phyloP scores from a whole-genome alignment of 495 filamentous ascomycete species.

The Darksidea phi region DNA sequence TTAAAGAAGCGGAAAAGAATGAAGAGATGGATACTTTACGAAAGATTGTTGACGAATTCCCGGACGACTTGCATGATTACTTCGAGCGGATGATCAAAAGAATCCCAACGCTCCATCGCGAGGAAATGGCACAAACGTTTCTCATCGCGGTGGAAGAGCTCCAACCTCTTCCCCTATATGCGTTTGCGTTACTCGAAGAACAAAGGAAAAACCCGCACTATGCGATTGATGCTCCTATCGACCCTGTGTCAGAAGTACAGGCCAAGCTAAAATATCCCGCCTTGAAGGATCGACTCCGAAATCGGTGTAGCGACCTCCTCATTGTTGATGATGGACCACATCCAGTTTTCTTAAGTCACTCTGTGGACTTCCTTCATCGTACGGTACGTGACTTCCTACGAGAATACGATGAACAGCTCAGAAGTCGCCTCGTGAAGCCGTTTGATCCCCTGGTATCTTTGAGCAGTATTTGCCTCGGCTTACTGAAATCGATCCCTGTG shows the following conservation, averaged over 20 bases:
- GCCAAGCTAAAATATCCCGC: background rate
- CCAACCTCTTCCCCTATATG: background rate
- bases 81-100: background rate
- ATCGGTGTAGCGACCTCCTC: constrained; percentile 6
- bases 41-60: constrained; percentile 4
- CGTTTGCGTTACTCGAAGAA: constrained; percentile 1
- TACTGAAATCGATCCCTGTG: too few relatives aligned
- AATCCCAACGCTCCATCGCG: background rate
- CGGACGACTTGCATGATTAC: background rate
- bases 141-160: background rate
- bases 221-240: background rate
- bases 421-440: background rate
- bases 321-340: background rate
- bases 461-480: too few relatives aligned
- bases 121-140: constrained; percentile 4
- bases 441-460: too few relatives aligned
- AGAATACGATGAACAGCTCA: background rate
- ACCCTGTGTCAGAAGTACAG: background rate
- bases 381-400: constrained; percentile 7
- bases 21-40: background rate
- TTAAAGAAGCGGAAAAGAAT: background rate
- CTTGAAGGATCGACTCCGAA: background rate
- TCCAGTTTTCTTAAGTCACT: background rate
- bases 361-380: constrained; percentile 5
- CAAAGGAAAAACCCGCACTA: background rate